A percentile compares a stretch with the other conserved stretches of the same genome.
These are phyloP conservation scores for Chlorella vulgaris DNA, from an alignment of 139 green algal species.

Conservation along the genomic window DNA sequence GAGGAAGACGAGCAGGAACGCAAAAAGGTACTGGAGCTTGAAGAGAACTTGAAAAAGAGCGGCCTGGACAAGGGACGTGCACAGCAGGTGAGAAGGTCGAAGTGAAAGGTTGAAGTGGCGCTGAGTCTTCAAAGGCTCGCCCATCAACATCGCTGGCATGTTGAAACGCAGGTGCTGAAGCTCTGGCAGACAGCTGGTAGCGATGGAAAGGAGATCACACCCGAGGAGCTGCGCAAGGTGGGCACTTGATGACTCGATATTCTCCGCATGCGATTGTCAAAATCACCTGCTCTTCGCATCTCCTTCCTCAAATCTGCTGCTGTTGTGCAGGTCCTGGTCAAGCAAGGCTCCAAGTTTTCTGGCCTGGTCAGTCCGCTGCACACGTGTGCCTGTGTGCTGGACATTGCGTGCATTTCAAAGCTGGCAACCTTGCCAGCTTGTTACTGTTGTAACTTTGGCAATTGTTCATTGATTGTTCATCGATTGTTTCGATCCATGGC, in stretches of 20 bases:
- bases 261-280: too few species aligned
- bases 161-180: conserved; percentile 16
- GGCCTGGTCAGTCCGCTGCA: too few species aligned
- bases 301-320: not conserved
- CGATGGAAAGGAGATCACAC: conserved; percentile 27
- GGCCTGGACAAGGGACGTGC: not conserved
- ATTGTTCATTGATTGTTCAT: too few species aligned
- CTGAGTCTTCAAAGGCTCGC: too few species aligned
- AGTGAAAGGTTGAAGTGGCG: not conserved
- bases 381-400: too few species aligned
- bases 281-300: not conserved
- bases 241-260: too few species aligned
- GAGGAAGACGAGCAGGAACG: not conserved
- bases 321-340: conserved; percentile 42
- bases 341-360: conserved; percentile 28
- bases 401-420: too few species aligned
- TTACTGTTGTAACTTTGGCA: too few species aligned
- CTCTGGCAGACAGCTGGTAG: not conserved
- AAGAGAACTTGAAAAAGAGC: conserved; percentile 18
- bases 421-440: too few species aligned
- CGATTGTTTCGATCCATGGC: too few species aligned
- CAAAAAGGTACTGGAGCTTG: not conserved
- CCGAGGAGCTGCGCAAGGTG: conserved; percentile 49
- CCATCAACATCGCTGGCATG: too few species aligned
- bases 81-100: not conserved